Evolutionary conservation across 2,329 filamentous ascomycete genomes (phyloP).

Genomic region (Huntiella abstrusa): DNA sequence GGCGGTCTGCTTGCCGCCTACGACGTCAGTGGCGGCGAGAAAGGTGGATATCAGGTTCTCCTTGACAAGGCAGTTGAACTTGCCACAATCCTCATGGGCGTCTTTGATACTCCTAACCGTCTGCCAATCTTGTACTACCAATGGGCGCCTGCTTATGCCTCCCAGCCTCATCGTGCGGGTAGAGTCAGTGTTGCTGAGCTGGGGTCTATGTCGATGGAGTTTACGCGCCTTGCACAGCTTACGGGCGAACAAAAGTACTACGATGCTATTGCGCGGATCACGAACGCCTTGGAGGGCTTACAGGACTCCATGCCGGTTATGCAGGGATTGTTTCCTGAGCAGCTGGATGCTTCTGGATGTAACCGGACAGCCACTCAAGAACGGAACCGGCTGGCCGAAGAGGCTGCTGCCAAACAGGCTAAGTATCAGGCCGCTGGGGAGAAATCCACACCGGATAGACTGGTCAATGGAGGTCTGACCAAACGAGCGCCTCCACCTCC

Average conservation of each 20-base stretch:
- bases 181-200: constrained; percentile 48
- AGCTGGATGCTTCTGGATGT: constrained; percentile 64
- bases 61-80: constrained; percentile 64
- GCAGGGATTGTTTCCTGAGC: constrained; percentile 61
- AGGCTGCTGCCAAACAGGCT: background rate
- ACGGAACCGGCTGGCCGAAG: constrained; percentile 9
- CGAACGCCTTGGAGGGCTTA: constrained; percentile 55
- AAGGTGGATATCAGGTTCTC: constrained; percentile 41
- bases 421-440: background rate
- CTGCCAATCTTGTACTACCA: constrained; percentile 72
- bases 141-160: constrained; percentile 50
- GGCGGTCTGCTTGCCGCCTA: constrained; percentile 74
- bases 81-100: constrained; percentile 60
- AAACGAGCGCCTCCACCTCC: background rate
- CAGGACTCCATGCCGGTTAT: constrained; percentile 51
- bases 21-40: constrained; percentile 52
- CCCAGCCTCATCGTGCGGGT: constrained; percentile 43
- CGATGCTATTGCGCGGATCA: constrained; percentile 74
- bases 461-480: background rate
- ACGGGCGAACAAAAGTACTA: constrained; percentile 72
- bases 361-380: constrained; percentile 30
- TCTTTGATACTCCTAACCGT: constrained; percentile 82
- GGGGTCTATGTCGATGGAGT: constrained; percentile 69
- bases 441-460: background rate
- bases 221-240: constrained; percentile 72